Evolutionary conservation across 2,329 filamentous ascomycete species (phyloP).

Genomic region (Meredithiella fracta): DNA sequence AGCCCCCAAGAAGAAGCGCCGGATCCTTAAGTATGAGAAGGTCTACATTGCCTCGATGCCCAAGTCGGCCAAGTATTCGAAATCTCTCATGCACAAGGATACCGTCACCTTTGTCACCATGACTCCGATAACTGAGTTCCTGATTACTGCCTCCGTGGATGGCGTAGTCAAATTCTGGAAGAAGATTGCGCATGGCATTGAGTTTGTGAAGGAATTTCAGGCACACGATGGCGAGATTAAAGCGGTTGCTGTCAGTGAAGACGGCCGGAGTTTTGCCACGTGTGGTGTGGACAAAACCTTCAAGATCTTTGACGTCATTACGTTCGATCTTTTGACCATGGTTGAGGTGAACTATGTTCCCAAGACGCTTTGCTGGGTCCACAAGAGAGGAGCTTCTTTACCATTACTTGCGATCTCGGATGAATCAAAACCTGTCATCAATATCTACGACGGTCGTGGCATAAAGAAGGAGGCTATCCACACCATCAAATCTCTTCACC

Average conservation of each 20-base stretch:
- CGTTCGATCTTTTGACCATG: conserved; percentile 75
- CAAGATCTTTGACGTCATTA: conserved; percentile 70
- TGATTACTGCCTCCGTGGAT: conserved; percentile 85
- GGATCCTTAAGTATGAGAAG: conserved; percentile 84
- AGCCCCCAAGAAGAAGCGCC: conserved; percentile 67
- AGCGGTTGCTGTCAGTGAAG: conserved; percentile 69
- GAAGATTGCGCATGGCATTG: conserved; percentile 74
- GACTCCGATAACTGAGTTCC: conserved; percentile 81
- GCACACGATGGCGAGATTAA: conserved; percentile 76
- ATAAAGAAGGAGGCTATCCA: conserved; percentile 63
- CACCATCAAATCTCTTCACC: conserved; percentile 63
- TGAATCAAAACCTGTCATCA: conserved; percentile 52
- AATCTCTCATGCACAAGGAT: conserved; percentile 97
- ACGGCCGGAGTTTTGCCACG: conserved; percentile 87
- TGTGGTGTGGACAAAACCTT: conserved; percentile 62
- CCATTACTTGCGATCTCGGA: conserved; percentile 75
- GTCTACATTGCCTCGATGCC: conserved; percentile 86
- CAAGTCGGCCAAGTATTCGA: conserved; percentile 66
- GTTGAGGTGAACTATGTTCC: conserved; percentile 61
- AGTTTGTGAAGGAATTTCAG: conserved; percentile 96
- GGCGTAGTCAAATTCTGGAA: conserved; percentile 99
- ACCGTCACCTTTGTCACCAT: conserved; percentile 76
- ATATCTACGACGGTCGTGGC: conserved; percentile 78
- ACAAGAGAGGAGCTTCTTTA: conserved; percentile 70
- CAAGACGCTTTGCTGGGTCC: conserved; percentile 79